A percentile compares a stretch with the other conserved stretches of the same genome.
Evolutionary conservation across 192 early-diverging fungal genomes (phyloP).

Genomic region (Lunasporangiospora selenospora): DNA sequence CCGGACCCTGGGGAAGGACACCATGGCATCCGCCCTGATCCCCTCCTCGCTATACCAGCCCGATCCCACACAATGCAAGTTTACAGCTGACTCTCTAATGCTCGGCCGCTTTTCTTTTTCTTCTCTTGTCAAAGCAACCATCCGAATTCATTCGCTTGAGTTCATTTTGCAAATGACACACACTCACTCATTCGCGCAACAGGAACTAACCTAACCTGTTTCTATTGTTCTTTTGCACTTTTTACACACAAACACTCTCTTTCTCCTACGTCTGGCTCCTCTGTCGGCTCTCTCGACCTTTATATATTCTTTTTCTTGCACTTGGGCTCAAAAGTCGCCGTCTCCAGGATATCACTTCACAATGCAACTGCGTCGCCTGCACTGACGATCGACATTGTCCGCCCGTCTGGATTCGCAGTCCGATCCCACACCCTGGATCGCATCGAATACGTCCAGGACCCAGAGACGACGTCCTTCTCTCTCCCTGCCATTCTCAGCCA

Average conservation of each 20-base stretch:
- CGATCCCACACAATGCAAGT: constrained; percentile 36
- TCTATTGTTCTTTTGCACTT: not conserved
- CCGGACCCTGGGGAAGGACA: not conserved
- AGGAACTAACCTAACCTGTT: not conserved
- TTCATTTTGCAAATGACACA: too few relatives aligned
- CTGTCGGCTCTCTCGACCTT: not conserved
- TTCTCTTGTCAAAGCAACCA: too few relatives aligned
- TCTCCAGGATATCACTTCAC: constrained; percentile 26
- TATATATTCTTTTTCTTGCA: not conserved
- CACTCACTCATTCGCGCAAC: too few relatives aligned
- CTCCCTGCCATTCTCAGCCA: not conserved
- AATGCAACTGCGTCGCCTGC: constrained; percentile 33
- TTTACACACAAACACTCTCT: not conserved
- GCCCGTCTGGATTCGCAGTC: constrained; percentile 13
- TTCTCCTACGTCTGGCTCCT: not conserved
- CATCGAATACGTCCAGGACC: constrained; percentile 35
- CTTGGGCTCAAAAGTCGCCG: constrained; percentile 32
- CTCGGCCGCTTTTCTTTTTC: not conserved
- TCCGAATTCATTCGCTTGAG: too few relatives aligned
- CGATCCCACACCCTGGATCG: constrained; percentile 23
- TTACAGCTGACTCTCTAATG: not conserved
- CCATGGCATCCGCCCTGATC: constrained; percentile 5
- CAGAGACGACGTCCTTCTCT: too few relatives aligned
- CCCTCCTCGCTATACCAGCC: constrained; percentile 23
- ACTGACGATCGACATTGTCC: constrained; percentile 12